Base-by-base conservation (phyloP, 495 filamentous ascomycete genomes). In the Podospora pseudoanserina region DNA sequence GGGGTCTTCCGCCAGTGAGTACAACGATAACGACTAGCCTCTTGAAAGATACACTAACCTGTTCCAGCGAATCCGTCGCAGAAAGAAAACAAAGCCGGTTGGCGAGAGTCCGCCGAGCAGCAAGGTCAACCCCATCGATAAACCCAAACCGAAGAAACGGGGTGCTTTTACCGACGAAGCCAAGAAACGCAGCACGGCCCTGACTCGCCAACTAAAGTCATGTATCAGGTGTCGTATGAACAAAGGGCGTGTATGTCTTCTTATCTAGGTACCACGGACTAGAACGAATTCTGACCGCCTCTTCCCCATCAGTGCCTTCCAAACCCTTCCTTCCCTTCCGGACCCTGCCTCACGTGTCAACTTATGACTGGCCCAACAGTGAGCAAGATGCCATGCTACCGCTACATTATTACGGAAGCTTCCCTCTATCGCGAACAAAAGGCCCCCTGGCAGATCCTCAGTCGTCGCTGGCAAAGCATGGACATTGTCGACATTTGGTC, bases 181-280 rank as follows among this genome's bases (percentile, higher is more conserved):
- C 54, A 68, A 68, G 69, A 75, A 71, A 54, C 68, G 59, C 1
- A 70, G 71, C 56, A 75, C 73, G 18, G 73, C 73, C 2, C 60
- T 75, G 56, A 75, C 73, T 5, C 67, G 73, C 1, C 66, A 73
- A 6, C 69, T 75, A 32, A 73, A 73, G 67, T 75, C 73, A 13
- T 75, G 73, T 65, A 73, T 75, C 67, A 65, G 73, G 15, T 75
- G 73, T 63, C 67, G 73, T 58, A 75, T 75, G 73, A 71, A 73
- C 60, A 64, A 71, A 61, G 67, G 71, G 9, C 71, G 73, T 4
- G 72, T 74, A 68, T 49, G 70, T 60, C 54, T 53, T 9, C 20
- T 16, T 57, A 57, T 64, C 4, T 28, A 49, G 15, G 7, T 16
- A 49, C 5, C 61, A 54, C 20, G n/a, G 13, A 32, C 49, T 7